A percentile compares a stretch with the other conserved stretches of the same genome.
These are phyloP conservation scores for Nannochloris sp. DNA, from an alignment of 139 green algal genomes.

Conservation along the genomic window DNA sequence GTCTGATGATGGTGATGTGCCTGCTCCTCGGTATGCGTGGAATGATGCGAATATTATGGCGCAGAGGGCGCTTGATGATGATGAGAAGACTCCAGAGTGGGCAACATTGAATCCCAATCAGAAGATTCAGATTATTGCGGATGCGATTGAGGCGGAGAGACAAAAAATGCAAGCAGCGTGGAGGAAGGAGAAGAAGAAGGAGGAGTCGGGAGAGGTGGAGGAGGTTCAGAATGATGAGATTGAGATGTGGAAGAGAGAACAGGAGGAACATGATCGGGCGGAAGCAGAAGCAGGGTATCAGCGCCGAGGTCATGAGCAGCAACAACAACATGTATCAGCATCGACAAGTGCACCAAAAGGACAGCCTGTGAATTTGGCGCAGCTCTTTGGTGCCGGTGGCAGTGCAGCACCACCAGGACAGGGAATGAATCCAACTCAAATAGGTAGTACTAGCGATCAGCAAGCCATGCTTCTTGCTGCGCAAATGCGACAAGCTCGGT, in stretches of 20 bases:
- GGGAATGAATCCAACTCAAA: slow-evolving; percentile 1
- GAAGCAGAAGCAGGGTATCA: slow-evolving; percentile 3
- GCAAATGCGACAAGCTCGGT: no score
- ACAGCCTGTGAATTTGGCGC: slow-evolving; percentile 16
- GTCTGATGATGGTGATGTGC: not conserved
- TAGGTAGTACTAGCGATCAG: no score
- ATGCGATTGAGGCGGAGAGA: slow-evolving; percentile 30
- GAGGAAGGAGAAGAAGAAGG: slow-evolving; percentile 4
- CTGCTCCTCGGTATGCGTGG: not conserved
- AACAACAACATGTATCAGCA: not conserved
- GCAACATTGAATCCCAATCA: slow-evolving; percentile 3
- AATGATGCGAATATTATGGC: not conserved
- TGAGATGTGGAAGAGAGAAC: slow-evolving; percentile 15
- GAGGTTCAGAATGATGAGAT: slow-evolving; percentile 13
- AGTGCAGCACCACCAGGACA: not conserved
- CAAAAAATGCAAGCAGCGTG: slow-evolving; percentile 33
- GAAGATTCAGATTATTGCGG: slow-evolving; percentile 19
- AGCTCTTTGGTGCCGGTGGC: slow-evolving; percentile 11
- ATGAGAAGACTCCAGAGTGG: slow-evolving; percentile 18
- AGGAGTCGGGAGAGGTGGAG: not conserved
- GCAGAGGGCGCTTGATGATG: not conserved
- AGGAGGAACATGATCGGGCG: slow-evolving; percentile 6
- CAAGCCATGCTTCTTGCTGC: no score
- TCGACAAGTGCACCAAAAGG: not conserved
- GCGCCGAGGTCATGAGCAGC: not conserved